A percentile compares a stretch with the other conserved stretches of the same genome.
Evolutionary conservation across 2,329 filamentous ascomycete species (phyloP).

Genomic region (Colletotrichum sp.): DNA sequence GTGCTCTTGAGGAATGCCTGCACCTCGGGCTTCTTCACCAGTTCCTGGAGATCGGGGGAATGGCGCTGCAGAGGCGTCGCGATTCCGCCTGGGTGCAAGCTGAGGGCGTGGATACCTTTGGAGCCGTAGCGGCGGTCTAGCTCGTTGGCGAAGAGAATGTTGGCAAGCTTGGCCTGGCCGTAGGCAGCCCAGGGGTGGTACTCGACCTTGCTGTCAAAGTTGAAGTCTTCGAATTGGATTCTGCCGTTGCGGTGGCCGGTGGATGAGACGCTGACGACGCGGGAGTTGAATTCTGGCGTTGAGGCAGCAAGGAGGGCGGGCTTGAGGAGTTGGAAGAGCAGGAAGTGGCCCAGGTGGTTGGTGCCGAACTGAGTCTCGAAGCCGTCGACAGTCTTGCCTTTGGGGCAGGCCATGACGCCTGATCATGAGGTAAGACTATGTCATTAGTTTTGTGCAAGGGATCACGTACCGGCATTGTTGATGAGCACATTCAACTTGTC

Average conservation of each 20-base stretch:
- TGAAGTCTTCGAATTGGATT: constrained; percentile 33
- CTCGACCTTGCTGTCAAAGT: constrained; percentile 28
- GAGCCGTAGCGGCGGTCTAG: constrained; percentile 53
- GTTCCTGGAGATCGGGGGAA: not conserved
- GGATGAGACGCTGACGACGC: constrained; percentile 52
- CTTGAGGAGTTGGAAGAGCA: constrained; percentile 37
- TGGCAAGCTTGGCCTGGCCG: constrained; percentile 54
- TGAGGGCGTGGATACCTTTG: constrained; percentile 24
- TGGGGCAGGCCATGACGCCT: constrained; percentile 17
- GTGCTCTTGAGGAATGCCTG: not conserved
- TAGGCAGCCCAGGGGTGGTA: constrained; percentile 46
- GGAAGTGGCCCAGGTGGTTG: constrained; percentile 60
- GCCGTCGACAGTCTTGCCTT: constrained; percentile 25
- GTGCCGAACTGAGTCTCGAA: constrained; percentile 51
- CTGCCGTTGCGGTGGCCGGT: constrained; percentile 41
- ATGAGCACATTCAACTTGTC: constrained; percentile 25
- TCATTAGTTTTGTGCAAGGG: too few species aligned
- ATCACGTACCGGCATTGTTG: constrained; percentile 27
- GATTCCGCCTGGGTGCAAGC: constrained; percentile 19
- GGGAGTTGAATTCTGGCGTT: constrained; percentile 33
- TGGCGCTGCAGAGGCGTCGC: constrained; percentile 4
- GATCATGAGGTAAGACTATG: not conserved
- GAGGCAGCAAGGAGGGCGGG: constrained; percentile 16
- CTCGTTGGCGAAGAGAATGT: constrained; percentile 55
- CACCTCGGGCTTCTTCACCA: not conserved